These are phyloP conservation scores for Colletotrichum sublineola DNA, from an alignment of 2,329 filamentous ascomycete species.

Conservation along the genomic window DNA sequence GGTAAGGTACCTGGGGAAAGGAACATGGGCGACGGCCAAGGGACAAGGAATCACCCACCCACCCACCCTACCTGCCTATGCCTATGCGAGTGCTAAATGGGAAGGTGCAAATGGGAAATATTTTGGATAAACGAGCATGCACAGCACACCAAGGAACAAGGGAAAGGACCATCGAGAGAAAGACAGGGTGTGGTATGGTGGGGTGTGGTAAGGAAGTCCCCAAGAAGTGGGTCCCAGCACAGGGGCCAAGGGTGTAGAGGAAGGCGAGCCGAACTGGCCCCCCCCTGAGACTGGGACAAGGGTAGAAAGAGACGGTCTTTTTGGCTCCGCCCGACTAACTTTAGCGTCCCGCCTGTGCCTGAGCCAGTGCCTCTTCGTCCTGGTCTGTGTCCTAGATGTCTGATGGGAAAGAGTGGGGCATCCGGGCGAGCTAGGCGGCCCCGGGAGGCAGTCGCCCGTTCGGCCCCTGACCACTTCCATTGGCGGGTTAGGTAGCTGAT, in stretches of 20 bases:
- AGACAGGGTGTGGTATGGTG: too few relatives aligned
- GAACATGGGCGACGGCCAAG: constrained; percentile 37
- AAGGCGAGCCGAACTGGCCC: not conserved
- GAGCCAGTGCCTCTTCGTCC: not conserved
- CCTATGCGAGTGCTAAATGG: constrained; percentile 17
- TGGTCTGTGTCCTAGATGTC: constrained; percentile 16
- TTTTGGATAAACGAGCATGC: constrained; percentile 16
- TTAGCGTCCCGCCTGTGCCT: constrained; percentile 33
- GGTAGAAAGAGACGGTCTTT: constrained; percentile 12
- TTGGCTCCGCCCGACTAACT: constrained; percentile 21
- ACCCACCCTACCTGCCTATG: too few relatives aligned
- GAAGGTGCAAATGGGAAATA: constrained; percentile 30
- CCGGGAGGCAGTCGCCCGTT: constrained; percentile 18
- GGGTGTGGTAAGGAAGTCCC: constrained; percentile 1
- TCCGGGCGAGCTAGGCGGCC: constrained; percentile 24
- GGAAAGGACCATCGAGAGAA: not conserved
- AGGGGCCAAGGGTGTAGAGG: constrained; percentile 17
- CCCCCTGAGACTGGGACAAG: not conserved
- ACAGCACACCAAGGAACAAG: constrained; percentile 12
- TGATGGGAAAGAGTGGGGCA: constrained; percentile 5
- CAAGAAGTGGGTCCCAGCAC: not conserved
- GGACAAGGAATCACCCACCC: constrained; percentile 15
- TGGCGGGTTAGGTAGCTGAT: not conserved
- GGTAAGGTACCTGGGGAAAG: too few relatives aligned
- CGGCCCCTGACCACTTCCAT: not conserved